These are phyloP conservation scores for Trichoderma orchidacearum DNA, from an alignment of 495 filamentous ascomycete genomes.

Conservation along the genomic window DNA sequence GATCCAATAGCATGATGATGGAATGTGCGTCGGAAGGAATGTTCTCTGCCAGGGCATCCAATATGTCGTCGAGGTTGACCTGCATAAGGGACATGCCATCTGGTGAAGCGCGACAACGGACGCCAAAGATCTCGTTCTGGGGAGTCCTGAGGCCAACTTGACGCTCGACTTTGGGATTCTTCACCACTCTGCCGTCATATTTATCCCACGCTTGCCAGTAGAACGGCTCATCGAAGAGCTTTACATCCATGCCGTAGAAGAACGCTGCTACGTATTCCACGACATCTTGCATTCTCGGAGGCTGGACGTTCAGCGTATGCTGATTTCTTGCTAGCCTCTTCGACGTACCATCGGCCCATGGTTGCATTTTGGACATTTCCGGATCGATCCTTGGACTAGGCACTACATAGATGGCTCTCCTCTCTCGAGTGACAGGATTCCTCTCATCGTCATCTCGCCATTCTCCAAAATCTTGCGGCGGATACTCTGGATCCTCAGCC, in stretches of 20 bases:
- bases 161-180: conserved; percentile 1
- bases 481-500: conserved; percentile 34
- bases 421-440: conserved; percentile 33
- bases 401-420: conserved; percentile 42
- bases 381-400: conserved; percentile 22
- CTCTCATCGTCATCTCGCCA: conserved; percentile 37
- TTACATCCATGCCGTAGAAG: conserved; percentile 44
- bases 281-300: conserved; percentile 21
- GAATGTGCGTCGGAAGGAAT: conserved; percentile 49
- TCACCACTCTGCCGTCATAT: not conserved
- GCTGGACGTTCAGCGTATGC: not conserved
- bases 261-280: conserved; percentile 43
- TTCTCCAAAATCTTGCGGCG: conserved; percentile 41
- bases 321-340: not conserved
- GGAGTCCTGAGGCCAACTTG: conserved; percentile 29
- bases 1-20: conserved; percentile 39
- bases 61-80: conserved; percentile 49
- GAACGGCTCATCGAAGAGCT: conserved; percentile 20
- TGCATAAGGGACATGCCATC: conserved; percentile 36
- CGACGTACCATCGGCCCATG: conserved; percentile 20
- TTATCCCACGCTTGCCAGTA: conserved; percentile 32
- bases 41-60: conserved; percentile 42
- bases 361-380: conserved; percentile 17
- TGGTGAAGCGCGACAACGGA: conserved; percentile 37
- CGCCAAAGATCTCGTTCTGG: conserved; percentile 25